A percentile compares a stretch with the other conserved stretches of the same genome.
phyloP scores from a whole-genome alignment of 2,329 filamentous ascomycete genomes.

The Botrytis medusae region DNA sequence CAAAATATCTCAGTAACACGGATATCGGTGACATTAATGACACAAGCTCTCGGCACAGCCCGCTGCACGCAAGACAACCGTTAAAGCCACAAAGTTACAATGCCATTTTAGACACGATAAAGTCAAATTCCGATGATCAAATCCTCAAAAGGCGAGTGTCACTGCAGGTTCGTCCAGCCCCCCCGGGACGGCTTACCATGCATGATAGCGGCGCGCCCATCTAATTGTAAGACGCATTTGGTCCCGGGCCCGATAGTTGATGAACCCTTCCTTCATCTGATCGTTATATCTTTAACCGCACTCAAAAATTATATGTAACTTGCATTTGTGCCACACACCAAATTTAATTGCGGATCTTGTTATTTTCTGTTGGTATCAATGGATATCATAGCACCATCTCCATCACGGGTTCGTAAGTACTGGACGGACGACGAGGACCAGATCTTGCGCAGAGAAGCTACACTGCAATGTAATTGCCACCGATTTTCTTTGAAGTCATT shows the following conservation, averaged over 20 bases:
- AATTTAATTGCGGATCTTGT: slow-evolving; percentile 16
- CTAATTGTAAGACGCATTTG: slow-evolving; percentile 10
- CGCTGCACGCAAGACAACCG: slow-evolving; percentile 16
- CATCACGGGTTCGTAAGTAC: slow-evolving; percentile 16
- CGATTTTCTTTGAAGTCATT: background rate
- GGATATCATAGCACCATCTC: slow-evolving; percentile 14
- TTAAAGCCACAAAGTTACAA: slow-evolving; percentile 12
- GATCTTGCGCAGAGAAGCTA: slow-evolving; percentile 17
- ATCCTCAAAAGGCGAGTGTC: slow-evolving; percentile 2
- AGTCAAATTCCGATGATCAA: slow-evolving; percentile 1
- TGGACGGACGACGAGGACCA: slow-evolving; percentile 17
- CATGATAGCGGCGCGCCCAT: background rate
- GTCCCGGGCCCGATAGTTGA: slow-evolving; percentile 15
- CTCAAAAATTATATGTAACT: slow-evolving; percentile 16
- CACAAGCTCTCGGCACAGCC: slow-evolving; percentile 14
- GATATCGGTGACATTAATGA: background rate
- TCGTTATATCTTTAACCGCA: slow-evolving; percentile 16
- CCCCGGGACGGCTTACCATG: slow-evolving; percentile 12
- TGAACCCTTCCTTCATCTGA: slow-evolving; percentile 16
- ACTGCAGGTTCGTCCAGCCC: slow-evolving; percentile 12
- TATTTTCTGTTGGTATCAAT: slow-evolving; percentile 16
- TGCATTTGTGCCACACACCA: slow-evolving; percentile 18
- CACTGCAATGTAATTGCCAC: slow-evolving; percentile 16
- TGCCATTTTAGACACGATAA: slow-evolving; percentile 9
- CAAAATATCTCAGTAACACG: slow-evolving; percentile 11